Base-by-base conservation (phyloP, 1,284 basidiomycete genomes). In the Leccinum huronense region DNA sequence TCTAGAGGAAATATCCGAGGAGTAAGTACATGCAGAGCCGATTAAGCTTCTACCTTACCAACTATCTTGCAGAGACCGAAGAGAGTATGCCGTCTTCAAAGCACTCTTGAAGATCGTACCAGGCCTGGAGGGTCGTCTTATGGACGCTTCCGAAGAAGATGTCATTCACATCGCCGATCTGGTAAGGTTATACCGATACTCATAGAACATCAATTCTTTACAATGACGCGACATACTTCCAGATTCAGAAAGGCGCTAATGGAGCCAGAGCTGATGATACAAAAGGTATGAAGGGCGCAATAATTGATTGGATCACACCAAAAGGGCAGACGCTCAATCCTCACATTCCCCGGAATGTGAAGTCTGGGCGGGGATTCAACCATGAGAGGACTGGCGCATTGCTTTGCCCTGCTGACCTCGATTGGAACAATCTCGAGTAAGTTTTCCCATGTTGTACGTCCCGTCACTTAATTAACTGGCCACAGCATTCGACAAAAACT, bases 381-480 rank as follows among this genome's bases (percentile, higher is more conserved):
- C 51, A 27, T 27, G 38, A 38, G 38, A 38, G 38, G 38, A 38
- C 38, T 14, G 14, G 38, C 38, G 38, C 38, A 38, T 38, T 61
- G 2, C 38, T 61, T 11, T 61, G 60, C n/a, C 53, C 53, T 14
- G 53, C 53, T 23, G 38, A 27, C 31, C 11, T 55, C n/a, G n/a
- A 61, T 42, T 61, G 60, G 38, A 54, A 27, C 23, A 56, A 61
- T 19, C 27, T 23, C 16, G 30, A 56, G 60, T 61, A 16, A 56
- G 54, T 56, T 14, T 8, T 33, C 31, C 2, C 16, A 34, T 34
- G 31, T 33, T 27, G 5, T 33, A n/a, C 31, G 34, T 33, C 16
- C 5, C 5, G 11, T 38, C 38, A 38, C 38, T 38, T 13, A 38
- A 14, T 38, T n/a, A 33, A 8, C 54, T 33, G 54, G 30, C 6